Conservation (phyloP, 495 filamentous ascomycete species). For the Aspergillus leporis region DNA sequence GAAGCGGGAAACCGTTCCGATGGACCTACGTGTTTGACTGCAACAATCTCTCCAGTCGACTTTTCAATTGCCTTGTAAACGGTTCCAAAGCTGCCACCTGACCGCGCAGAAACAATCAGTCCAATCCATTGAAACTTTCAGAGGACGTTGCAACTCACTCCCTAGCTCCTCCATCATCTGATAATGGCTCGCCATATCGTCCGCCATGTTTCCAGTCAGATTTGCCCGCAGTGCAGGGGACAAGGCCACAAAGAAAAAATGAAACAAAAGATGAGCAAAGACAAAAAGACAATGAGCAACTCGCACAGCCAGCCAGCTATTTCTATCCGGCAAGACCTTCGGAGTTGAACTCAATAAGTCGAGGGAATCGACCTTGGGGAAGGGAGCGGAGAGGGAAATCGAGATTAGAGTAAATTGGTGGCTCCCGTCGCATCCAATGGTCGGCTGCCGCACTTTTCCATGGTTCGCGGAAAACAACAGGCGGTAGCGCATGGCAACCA, state of each 20-base stretch:
- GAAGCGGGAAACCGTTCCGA: slow-evolving; percentile 7
- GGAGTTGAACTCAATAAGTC: slow-evolving; percentile 18
- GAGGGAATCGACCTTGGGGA: slow-evolving; percentile 12
- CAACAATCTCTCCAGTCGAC: slow-evolving; percentile 82
- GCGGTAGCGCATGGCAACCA: slow-evolving; percentile 45
- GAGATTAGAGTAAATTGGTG: slow-evolving; percentile 12
- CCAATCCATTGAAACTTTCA: slow-evolving; percentile 7
- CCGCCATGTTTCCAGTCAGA: slow-evolving; percentile 40
- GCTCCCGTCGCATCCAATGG: slow-evolving; percentile 23
- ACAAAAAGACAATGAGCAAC: slow-evolving; percentile 14
- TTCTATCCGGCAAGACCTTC: slow-evolving; percentile 17
- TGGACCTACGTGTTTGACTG: slow-evolving; percentile 79
- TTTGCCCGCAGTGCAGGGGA: background rate
- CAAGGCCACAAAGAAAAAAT: background rate
- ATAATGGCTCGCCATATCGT: slow-evolving; percentile 76
- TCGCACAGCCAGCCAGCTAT: slow-evolving; percentile 16
- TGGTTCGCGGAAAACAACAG: slow-evolving; percentile 35
- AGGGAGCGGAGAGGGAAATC: slow-evolving; percentile 13
- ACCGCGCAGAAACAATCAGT: slow-evolving; percentile 4
- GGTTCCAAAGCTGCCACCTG: slow-evolving; percentile 90
- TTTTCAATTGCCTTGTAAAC: slow-evolving; percentile 95
- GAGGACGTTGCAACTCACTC: slow-evolving; percentile 56
- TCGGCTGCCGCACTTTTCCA: slow-evolving; percentile 19
- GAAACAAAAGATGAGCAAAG: slow-evolving; percentile 14
- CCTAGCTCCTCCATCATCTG: slow-evolving; percentile 91